Conservation (phyloP, 2,329 filamentous ascomycete species). For the Diaporthe citrichinensis region DNA sequence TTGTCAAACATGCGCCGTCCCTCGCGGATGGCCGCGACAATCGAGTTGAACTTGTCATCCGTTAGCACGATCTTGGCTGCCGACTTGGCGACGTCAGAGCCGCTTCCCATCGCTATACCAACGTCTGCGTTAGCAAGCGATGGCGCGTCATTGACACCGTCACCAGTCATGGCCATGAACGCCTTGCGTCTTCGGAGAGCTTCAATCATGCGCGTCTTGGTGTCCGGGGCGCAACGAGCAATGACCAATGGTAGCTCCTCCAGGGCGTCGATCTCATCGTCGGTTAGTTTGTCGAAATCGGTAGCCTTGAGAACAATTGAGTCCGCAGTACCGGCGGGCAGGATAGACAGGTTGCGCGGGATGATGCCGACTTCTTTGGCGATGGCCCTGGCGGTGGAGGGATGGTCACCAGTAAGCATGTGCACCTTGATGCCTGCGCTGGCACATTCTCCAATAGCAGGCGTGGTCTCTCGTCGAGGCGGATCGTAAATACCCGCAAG, state of each 20-base stretch:
- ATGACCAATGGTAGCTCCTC: conserved; percentile 85
- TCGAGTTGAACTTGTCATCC: conserved; percentile 90
- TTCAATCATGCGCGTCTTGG: conserved; percentile 93
- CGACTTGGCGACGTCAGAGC: conserved; percentile 88
- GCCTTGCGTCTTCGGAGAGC: conserved; percentile 82
- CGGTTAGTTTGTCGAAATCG: conserved; percentile 83
- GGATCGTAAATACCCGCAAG: conserved; percentile 90
- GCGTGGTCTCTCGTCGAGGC: conserved; percentile 83
- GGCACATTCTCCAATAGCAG: conserved; percentile 78
- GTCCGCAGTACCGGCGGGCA: conserved; percentile 74
- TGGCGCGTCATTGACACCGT: conserved; percentile 89
- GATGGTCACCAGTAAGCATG: conserved; percentile 89
- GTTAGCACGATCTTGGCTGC: conserved; percentile 86
- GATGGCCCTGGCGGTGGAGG: conserved; percentile 83
- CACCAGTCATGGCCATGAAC: conserved; percentile 90
- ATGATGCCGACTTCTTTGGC: conserved; percentile 85
- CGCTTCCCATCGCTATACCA: conserved; percentile 91
- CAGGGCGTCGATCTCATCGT: conserved; percentile 81
- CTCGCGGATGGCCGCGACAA: conserved; percentile 86
- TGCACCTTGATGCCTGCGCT: conserved; percentile 83
- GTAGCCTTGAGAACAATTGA: conserved; percentile 81
- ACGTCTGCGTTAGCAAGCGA: conserved; percentile 86
- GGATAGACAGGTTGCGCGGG: conserved; percentile 70
- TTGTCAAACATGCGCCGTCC: conserved; percentile 90
- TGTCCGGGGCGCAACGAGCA: conserved; percentile 86